Evolutionary conservation across 73 alveolate species (phyloP).

Genomic region (Paramecium bursaria): DNA sequence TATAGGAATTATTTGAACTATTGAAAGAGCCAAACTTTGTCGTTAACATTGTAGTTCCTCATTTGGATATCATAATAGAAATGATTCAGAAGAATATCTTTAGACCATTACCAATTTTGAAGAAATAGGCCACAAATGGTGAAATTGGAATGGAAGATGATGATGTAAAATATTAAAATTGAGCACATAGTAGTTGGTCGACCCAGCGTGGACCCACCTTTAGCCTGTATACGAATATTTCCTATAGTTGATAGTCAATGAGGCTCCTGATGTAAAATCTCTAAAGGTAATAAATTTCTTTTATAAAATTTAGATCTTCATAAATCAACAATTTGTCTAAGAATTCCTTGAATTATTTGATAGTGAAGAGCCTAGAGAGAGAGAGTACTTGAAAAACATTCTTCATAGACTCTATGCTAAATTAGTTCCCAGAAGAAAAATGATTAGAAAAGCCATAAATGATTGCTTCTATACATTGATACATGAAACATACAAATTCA

Average conservation of each 20-base stretch:
- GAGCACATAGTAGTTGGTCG: conserved; percentile 47
- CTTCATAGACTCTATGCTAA: conserved; percentile 90
- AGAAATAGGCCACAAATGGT: conserved; percentile 72
- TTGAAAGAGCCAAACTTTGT: conserved; percentile 82
- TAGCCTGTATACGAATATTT: conserved; percentile 83
- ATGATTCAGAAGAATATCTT: conserved; percentile 92
- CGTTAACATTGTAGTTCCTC: conserved; percentile 80
- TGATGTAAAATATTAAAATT: conserved; percentile 42
- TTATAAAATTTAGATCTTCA: conserved; percentile 63
- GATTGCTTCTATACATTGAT: conserved; percentile 90
- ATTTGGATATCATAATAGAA: conserved; percentile 84
- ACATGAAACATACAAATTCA: conserved; percentile 89
- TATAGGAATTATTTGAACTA: conserved; percentile 79
- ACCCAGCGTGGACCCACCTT: conserved; percentile 88
- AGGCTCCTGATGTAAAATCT: conserved; percentile 77
- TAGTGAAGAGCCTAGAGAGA: conserved; percentile 82
- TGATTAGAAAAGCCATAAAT: conserved; percentile 88
- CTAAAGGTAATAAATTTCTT: conserved; percentile 69
- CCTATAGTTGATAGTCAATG: conserved; percentile 78
- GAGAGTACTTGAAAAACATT: conserved; percentile 86
- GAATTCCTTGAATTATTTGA: conserved; percentile 85
- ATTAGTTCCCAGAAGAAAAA: conserved; percentile 88
- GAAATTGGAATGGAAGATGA: conserved; percentile 73
- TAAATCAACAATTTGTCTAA: conserved; percentile 79
- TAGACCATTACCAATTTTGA: conserved; percentile 88